Conservation (phyloP, 257 asterid genomes). For the Paulownia fortunei region DNA sequence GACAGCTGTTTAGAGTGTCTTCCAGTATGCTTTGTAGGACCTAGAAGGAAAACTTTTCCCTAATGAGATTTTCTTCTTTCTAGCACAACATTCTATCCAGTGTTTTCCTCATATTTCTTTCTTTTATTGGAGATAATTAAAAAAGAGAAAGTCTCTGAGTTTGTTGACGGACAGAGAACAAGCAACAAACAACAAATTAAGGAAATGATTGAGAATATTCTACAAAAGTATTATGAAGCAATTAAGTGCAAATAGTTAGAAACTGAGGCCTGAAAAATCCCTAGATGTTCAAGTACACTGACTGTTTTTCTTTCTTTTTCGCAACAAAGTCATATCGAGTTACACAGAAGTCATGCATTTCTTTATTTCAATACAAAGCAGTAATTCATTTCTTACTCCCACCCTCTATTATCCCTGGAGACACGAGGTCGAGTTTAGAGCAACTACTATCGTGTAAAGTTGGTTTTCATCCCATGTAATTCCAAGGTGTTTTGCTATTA, state of each 20-base stretch:
- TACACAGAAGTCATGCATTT: no score
- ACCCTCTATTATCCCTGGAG: no score
- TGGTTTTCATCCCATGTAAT: no score
- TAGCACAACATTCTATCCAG: background rate
- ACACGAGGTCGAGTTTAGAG: no score
- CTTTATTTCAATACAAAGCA: no score
- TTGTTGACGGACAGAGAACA: background rate
- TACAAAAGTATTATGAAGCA: background rate
- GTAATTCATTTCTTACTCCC: no score
- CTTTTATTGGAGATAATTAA: background rate
- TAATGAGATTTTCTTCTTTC: background rate
- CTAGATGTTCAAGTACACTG: no score
- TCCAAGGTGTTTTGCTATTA: no score
- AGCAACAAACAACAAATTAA: background rate
- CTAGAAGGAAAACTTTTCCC: background rate
- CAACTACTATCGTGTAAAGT: no score
- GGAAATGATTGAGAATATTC: slow-evolving; percentile 2
- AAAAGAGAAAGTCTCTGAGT: background rate
- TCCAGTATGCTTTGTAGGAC: background rate
- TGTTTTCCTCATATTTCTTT: no score
- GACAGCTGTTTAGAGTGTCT: background rate
- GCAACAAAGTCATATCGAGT: no score
- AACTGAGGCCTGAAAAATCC: background rate
- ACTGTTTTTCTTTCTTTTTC: no score
- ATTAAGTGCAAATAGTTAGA: background rate